These are phyloP conservation scores for Pleurozium schreberi DNA, from an alignment of 225 moss, liverwort and hornwort genomes.

Conservation along the genomic window DNA sequence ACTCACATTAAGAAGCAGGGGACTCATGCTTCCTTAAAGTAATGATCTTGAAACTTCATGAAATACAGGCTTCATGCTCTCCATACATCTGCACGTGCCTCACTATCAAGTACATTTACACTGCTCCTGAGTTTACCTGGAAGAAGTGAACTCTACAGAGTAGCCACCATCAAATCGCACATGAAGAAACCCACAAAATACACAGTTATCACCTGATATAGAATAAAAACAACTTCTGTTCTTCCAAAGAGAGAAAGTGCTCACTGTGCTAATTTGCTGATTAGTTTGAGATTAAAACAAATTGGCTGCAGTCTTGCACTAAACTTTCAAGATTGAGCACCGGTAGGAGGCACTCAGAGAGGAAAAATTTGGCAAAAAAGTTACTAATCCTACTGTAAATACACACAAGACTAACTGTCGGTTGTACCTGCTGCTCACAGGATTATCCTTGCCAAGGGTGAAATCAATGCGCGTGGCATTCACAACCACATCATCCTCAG, in stretches of 20 bases:
- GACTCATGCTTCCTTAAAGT: background rate
- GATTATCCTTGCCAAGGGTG: constrained; percentile 65
- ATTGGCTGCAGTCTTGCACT: background rate
- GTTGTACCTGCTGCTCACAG: constrained; percentile 65
- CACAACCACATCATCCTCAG: constrained; percentile 68
- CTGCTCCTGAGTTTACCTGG: constrained; percentile 26
- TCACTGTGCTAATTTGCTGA: background rate
- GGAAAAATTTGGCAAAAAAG: background rate
- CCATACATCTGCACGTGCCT: background rate
- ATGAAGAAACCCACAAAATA: constrained; percentile 1
- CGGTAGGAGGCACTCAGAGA: background rate
- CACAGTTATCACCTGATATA: background rate
- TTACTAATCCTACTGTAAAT: background rate
- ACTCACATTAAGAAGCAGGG: background rate
- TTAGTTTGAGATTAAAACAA: background rate
- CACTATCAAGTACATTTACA: background rate
- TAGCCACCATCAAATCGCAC: background rate
- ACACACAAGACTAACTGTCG: background rate
- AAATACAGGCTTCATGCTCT: background rate
- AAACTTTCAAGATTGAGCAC: background rate
- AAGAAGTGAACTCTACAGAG: constrained; percentile 71
- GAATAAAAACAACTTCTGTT: background rate
- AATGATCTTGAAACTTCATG: background rate
- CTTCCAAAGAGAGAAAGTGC: background rate
- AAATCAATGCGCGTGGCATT: constrained; percentile 75